Base-by-base conservation (phyloP, 1,139 yeast genomes). In the Kazachstania sp. region DNA sequence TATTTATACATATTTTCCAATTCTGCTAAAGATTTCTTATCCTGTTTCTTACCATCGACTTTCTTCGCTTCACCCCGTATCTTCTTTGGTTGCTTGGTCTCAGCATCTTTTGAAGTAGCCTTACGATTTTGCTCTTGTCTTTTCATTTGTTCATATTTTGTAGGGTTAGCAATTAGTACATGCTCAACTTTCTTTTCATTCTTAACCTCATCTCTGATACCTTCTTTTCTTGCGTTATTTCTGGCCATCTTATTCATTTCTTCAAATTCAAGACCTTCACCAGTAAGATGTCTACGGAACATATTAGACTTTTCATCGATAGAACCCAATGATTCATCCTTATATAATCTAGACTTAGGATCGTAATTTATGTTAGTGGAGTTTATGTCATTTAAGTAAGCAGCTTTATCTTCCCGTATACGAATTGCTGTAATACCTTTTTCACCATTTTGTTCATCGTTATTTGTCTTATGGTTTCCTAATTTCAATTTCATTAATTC, bases 321-420 rank as follows among this genome's bases (percentile, higher is more conserved):
- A 26, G 54, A 49, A 28, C 68, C 68, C n/a, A 58, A 45, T 2
- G 49, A 53, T 26, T 57, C 60, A 36, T 57, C 55, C 43, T 63
- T 64, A 48, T 64, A 63, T 6, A 65, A 44, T 44, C 67, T 57
- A 2, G 68, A 63, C 49, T 65, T 65, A 4, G 68, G 68, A 50
- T 65, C 68, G 51, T 65, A 65, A 36, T 56, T 59, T 18, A 51
- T 51, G 20, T 57, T 60, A 15, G 48, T 49, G 1, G 62, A 53
- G 45, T 55, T 49, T 18, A 64, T 50, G 42, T 64, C 67, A 39
- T 59, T 54, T 42, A 64, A 46, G 45, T 65, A 65, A 8, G 58
- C 57, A 2, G 68, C 67, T 37, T 57, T 60, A 44, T 65, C 68
- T 44, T 62, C 67, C 39, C 68, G 53, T 19, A 61, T 51, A 31